Percentiles rank a stretch among this genome's conserved stretches.
Conservation (phyloP, 306 rosid species). For the Aeschynomene evenia region DNA sequence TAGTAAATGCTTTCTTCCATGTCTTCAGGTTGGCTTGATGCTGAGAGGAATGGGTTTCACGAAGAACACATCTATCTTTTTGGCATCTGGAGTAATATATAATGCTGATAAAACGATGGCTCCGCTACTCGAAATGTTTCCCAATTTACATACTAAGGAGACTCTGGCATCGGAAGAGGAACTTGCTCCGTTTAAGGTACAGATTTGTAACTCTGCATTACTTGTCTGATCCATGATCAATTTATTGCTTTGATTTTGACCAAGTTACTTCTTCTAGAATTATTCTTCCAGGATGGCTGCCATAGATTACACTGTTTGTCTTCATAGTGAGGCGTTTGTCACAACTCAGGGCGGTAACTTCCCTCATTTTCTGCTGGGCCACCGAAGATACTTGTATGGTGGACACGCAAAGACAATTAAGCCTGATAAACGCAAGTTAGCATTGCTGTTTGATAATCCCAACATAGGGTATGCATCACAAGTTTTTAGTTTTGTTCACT, state of each 20-base stretch:
- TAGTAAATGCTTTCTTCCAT: slow-evolving; percentile 30
- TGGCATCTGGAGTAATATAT: slow-evolving; percentile 93
- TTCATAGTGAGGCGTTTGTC: slow-evolving; percentile 96
- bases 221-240: slow-evolving; percentile 10
- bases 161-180: slow-evolving; percentile 81
- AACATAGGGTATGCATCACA: slow-evolving; percentile 63
- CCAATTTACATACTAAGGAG: slow-evolving; percentile 83
- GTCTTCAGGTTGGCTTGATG: slow-evolving; percentile 89
- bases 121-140: slow-evolving; percentile 86
- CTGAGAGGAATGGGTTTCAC: slow-evolving; percentile 97
- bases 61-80: slow-evolving; percentile 73
- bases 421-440: slow-evolving; percentile 97
- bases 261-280: slow-evolving; percentile 55
- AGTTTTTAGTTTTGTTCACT: slow-evolving; percentile 8
- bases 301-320: slow-evolving; percentile 95
- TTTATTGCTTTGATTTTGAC: slow-evolving; percentile 42
- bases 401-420: slow-evolving; percentile 95
- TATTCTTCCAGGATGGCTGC: slow-evolving; percentile 99
- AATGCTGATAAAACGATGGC: slow-evolving; percentile 82
- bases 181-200: slow-evolving; percentile 74
- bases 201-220: slow-evolving; percentile 20
- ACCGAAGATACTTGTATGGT: slow-evolving; percentile 87
- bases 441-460: slow-evolving; percentile 80
- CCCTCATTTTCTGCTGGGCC: slow-evolving; percentile 96
- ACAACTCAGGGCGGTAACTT: slow-evolving; percentile 99